Base-by-base conservation (phyloP, 768 basidiomycete species). In the Mrakia frigida region DNA sequence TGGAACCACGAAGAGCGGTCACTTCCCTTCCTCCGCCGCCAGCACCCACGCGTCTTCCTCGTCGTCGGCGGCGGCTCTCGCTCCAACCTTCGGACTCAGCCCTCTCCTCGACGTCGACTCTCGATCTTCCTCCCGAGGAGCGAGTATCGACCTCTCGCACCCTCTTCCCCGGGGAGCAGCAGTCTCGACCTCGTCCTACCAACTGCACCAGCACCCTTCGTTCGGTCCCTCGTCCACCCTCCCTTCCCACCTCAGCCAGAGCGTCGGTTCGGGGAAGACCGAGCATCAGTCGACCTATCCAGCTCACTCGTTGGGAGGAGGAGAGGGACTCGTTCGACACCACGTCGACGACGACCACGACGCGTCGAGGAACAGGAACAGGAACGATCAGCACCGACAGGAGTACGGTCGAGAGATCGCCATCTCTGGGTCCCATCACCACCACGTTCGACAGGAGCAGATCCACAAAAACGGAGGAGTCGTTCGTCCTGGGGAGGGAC, bases 131-230 rank as follows among this genome's bases (percentile, higher is more conserved):
- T 68, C 65, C 39, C 65, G 65, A 68, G 65, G 65, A 25, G 65
- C 65, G 39, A 68, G 65, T 41, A 39, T 68, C 65, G 65, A 68
- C 23, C 65, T 68, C 35, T 68, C 37, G 33, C 43, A 68, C 35
- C 65, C 65, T 35, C 65, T 68, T n/a, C 65, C 65, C 23, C 43
- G 65, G 65, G 65, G 65, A 37, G 35, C 23, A n/a, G n/a, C 59
- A n/a, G 11, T 33, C 16, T 35, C 65, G 21, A 5, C 65, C 1
- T 39, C 65, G 39, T 39, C 65, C 6, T 68, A 41, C 37, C 65
- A 68, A 37, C 65, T 68, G 6, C 65, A 68, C 37, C 65, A 23
- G 25, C 65, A 68, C 23, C 65, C 65, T 23, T 35, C 65, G 2
- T 68, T 68, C 56, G n/a, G n/a, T 25, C 18, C 21, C 25, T 43